phyloP scores from a whole-genome alignment of 768 basidiomycete genomes.

The Lentinula edodes region DNA sequence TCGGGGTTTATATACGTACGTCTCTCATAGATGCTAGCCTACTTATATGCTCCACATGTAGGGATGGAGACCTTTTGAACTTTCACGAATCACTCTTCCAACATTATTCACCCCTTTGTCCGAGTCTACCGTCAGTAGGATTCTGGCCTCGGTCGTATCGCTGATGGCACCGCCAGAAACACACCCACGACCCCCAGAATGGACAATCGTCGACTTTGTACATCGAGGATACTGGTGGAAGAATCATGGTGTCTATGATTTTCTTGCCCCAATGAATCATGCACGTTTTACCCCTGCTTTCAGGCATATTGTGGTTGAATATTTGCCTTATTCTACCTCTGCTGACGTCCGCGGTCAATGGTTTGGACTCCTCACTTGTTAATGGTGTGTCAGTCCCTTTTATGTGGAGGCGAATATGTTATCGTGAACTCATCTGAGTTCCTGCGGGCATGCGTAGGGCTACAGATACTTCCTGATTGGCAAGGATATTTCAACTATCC shows the following conservation, averaged over 20 bases:
- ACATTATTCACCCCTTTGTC: not conserved
- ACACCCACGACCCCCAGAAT: conserved; percentile 31
- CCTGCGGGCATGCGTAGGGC: conserved; percentile 30
- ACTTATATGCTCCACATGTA: not conserved
- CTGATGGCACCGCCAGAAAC: not conserved
- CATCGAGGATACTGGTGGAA: conserved; percentile 57
- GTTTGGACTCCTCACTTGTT: conserved; percentile 63
- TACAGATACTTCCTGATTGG: conserved; percentile 67
- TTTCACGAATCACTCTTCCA: not conserved
- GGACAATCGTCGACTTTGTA: conserved; percentile 56
- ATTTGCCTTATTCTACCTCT: conserved; percentile 55
- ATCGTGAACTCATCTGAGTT: too few relatives aligned
- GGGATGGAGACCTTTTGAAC: not conserved
- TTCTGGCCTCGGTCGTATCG: not conserved
- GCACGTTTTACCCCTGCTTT: not conserved
- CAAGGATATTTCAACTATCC: conserved; percentile 51
- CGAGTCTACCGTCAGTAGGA: not conserved
- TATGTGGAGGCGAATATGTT: not conserved
- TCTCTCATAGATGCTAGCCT: not conserved
- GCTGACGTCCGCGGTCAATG: conserved; percentile 61
- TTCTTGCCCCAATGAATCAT: not conserved
- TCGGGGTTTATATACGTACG: not conserved
- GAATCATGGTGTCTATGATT: conserved; percentile 40
- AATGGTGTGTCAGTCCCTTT: conserved; percentile 30
- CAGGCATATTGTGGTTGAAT: conserved; percentile 52